These are phyloP conservation scores for Fusarium fujikuroi DNA, from an alignment of 2,329 filamentous ascomycete genomes.

Conservation along the genomic window DNA sequence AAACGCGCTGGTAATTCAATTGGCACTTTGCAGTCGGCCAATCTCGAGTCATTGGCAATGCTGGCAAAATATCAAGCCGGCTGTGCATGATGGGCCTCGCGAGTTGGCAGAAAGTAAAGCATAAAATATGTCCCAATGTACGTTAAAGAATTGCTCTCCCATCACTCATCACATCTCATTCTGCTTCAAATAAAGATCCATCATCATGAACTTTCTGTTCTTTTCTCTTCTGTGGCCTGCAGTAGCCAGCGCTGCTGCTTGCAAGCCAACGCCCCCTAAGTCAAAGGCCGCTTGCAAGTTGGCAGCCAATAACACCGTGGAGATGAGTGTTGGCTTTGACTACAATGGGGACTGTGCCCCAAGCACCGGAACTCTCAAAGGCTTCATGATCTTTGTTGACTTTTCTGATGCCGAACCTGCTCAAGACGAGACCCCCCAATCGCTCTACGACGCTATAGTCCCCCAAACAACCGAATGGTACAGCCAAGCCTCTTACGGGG, in stretches of 20 bases:
- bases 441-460: conserved; percentile 33
- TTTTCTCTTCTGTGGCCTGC: neutral
- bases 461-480: conserved; percentile 33
- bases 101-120: too few species aligned
- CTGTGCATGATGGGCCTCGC: neutral
- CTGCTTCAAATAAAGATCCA: neutral
- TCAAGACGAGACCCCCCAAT: conserved; percentile 40
- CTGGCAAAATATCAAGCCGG: neutral
- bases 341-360: conserved; percentile 45
- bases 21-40: neutral
- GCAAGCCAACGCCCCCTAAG: neutral
- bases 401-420: conserved; percentile 44
- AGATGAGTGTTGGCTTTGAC: neutral
- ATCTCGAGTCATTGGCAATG: neutral
- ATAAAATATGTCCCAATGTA: neutral
- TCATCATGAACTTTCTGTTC: neutral
- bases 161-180: neutral
- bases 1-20: neutral
- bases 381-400: conserved; percentile 53
- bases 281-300: conserved; percentile 4
- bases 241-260: neutral
- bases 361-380: conserved; percentile 46
- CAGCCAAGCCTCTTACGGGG: conserved; percentile 43
- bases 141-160: neutral
- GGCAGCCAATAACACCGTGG: neutral